Conservation (phyloP, 148 eudicot species). For the Arbutus unedo region DNA sequence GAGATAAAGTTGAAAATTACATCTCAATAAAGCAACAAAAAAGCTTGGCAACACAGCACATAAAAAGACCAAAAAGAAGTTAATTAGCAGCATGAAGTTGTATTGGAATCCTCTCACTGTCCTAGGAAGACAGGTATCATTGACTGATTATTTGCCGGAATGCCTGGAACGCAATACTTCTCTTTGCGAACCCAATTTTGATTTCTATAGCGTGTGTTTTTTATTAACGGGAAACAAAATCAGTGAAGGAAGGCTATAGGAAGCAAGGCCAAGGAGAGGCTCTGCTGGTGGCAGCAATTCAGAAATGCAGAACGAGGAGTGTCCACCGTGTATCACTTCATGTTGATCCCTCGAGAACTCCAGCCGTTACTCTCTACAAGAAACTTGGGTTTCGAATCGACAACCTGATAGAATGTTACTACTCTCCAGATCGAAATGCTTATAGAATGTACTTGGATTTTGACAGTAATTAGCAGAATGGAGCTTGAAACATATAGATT, state of each 20-base stretch:
- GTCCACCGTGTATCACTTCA: slow-evolving; percentile 75
- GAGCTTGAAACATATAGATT: background rate
- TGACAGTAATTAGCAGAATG: slow-evolving; percentile 24
- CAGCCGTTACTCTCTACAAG: slow-evolving; percentile 71
- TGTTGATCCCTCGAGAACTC: slow-evolving; percentile 72
- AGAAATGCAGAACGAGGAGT: slow-evolving; percentile 59
- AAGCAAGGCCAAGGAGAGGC: slow-evolving; percentile 77
- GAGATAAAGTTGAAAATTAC: no score
- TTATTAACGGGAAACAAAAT: background rate
- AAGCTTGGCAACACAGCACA: no score
- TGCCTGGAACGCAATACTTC: background rate
- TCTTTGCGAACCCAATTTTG: background rate
- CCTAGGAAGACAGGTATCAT: no score
- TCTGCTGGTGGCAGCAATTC: slow-evolving; percentile 63
- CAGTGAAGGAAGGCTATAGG: slow-evolving; percentile 76
- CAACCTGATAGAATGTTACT: slow-evolving; percentile 57
- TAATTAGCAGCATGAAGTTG: background rate
- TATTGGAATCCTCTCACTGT: background rate
- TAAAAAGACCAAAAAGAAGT: background rate
- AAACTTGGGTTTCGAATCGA: slow-evolving; percentile 76
- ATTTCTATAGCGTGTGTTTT: background rate
- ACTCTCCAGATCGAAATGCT: slow-evolving; percentile 75
- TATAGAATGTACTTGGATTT: slow-evolving; percentile 81
- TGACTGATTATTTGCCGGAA: background rate
- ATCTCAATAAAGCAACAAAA: no score